Conservation (phyloP, 306 rosid genomes). For the Lathyrus tuberosus region DNA sequence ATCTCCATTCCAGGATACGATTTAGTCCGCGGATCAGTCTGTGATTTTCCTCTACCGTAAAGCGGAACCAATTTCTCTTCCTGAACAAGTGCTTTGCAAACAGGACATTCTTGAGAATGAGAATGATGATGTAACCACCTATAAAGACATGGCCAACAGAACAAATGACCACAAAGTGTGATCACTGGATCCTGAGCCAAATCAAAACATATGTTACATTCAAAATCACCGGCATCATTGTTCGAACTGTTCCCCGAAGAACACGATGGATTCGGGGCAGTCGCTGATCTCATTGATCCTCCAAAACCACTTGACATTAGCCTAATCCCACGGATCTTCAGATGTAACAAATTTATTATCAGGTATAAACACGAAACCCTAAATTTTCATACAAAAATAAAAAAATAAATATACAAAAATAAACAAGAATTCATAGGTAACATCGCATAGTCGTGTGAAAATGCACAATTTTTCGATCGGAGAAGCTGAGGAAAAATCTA, state of each 20-base stretch:
- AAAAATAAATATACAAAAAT: background rate
- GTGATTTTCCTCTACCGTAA: constrained; percentile 85
- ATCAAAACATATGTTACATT: constrained; percentile 95
- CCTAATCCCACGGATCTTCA: constrained; percentile 35
- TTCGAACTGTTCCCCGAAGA: constrained; percentile 53
- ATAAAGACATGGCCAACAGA: constrained; percentile 94
- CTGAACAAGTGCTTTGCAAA: constrained; percentile 80
- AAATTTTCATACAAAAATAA: background rate
- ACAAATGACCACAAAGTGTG: constrained; percentile 89
- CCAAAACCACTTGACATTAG: constrained; percentile 71
- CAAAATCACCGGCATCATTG: constrained; percentile 73
- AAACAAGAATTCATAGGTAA: background rate
- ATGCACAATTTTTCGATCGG: constrained; percentile 2
- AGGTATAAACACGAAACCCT: constrained; percentile 34
- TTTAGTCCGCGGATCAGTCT: constrained; percentile 76
- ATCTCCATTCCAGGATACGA: constrained; percentile 74
- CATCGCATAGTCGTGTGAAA: background rate
- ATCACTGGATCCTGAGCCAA: constrained; percentile 89
- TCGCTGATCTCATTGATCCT: constrained; percentile 55
- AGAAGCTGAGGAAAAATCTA: background rate
- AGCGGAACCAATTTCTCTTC: constrained; percentile 89
- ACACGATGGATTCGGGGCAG: constrained; percentile 58
- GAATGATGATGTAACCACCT: constrained; percentile 94
- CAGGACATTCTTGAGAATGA: constrained; percentile 90
- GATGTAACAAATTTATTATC: background rate